Evolutionary conservation across 2,329 filamentous ascomycete species (phyloP).

Genomic region (Colletotrichum ledebouriae): DNA sequence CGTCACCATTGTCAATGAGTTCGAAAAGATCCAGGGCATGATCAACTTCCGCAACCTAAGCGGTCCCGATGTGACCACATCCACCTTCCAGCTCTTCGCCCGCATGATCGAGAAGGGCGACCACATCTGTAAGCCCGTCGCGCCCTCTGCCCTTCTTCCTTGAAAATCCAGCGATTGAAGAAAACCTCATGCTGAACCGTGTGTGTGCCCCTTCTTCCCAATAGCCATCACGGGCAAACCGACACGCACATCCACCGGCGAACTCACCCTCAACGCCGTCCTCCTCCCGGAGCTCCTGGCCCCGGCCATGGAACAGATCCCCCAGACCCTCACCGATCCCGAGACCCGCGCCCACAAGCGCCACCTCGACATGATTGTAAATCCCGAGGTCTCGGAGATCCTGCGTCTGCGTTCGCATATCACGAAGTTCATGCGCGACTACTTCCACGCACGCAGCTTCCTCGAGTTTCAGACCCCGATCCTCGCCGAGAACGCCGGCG

Average conservation of each 20-base stretch:
- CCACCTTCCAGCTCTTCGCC: conserved; percentile 70
- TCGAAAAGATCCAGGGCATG: conserved; percentile 80
- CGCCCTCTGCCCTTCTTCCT: no score
- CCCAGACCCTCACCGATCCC: conserved; percentile 75
- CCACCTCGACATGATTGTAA: conserved; percentile 88
- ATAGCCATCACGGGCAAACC: conserved; percentile 78
- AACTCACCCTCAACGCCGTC: conserved; percentile 79
- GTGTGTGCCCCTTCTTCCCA: conserved; percentile 29
- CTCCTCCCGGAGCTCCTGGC: conserved; percentile 79
- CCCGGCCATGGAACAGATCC: conserved; percentile 84
- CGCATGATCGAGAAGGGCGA: conserved; percentile 84
- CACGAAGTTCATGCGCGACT: conserved; percentile 79
- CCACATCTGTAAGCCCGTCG: conserved; percentile 75
- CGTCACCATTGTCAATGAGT: conserved; percentile 82
- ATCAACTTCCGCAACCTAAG: conserved; percentile 70
- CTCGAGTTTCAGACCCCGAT: conserved; percentile 94
- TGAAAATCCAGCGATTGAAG: not conserved
- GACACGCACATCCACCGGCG: conserved; percentile 77
- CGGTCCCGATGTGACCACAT: conserved; percentile 50
- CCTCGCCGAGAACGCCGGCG: conserved; percentile 84
- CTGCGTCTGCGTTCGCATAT: conserved; percentile 81
- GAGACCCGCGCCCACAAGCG: conserved; percentile 82
- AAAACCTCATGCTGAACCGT: conserved; percentile 19
- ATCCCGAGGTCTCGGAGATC: conserved; percentile 75
- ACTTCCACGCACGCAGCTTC: conserved; percentile 79